These are phyloP conservation scores for Flueggea neowawraea DNA, from an alignment of 441 rosid genomes.

Conservation along the genomic window DNA sequence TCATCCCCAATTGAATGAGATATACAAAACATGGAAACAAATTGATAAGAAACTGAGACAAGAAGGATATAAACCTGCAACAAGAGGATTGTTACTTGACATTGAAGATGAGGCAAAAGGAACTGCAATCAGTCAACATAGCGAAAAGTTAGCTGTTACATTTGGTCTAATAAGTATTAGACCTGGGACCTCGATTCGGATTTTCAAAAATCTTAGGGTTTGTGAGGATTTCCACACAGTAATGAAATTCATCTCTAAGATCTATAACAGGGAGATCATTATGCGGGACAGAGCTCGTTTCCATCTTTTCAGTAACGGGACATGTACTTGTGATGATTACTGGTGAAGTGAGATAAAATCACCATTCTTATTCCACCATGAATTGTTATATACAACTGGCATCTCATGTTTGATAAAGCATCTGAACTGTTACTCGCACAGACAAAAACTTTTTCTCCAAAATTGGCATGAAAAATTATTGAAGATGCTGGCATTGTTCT, in stretches of 20 bases:
- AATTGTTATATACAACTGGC: too few species aligned
- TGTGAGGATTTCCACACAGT: constrained; percentile 72
- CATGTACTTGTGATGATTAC: constrained; percentile 60
- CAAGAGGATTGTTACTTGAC: constrained; percentile 43
- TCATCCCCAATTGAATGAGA: constrained; percentile 45
- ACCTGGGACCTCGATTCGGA: constrained; percentile 37
- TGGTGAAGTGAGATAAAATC: constrained; percentile 32
- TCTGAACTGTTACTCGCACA: too few species aligned
- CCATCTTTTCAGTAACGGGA: constrained; percentile 59
- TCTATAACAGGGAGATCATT: constrained; percentile 56
- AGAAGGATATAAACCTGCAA: constrained; percentile 46
- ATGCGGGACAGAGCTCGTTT: constrained; percentile 66
- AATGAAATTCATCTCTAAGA: constrained; percentile 60
- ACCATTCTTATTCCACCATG: too few species aligned
- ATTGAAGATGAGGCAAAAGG: constrained; percentile 70
- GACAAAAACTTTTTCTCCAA: too few species aligned
- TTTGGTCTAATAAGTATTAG: constrained; percentile 59
- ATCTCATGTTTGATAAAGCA: too few species aligned
- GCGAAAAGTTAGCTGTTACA: constrained; percentile 72
- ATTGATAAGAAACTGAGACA: constrained; percentile 42
- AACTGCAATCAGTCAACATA: constrained; percentile 54
- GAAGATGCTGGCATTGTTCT: too few species aligned
- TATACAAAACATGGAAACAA: constrained; percentile 44
- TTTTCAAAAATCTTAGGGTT: constrained; percentile 69
- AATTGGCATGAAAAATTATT: too few species aligned